Percentiles rank a stretch among this genome's conserved stretches.
These are phyloP conservation scores for Malus hybrid DNA, from an alignment of 331 rosid species.

Conservation along the genomic window DNA sequence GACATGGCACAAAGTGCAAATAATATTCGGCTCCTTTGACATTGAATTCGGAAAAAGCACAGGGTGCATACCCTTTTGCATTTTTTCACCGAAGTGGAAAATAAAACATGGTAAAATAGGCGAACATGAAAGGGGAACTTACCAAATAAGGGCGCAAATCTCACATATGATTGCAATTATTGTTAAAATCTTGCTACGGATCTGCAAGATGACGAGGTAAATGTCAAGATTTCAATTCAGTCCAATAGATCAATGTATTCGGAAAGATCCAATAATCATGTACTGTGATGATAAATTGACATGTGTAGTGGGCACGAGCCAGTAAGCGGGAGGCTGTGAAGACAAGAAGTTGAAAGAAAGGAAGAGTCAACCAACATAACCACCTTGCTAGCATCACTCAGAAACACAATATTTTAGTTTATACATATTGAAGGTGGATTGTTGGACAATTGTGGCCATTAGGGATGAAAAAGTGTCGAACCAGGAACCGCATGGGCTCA, in stretches of 20 bases:
- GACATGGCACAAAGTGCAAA: neutral
- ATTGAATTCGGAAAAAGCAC: neutral
- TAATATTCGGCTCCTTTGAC: neutral
- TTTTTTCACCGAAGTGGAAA: neutral
- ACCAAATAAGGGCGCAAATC: conserved; percentile 86
- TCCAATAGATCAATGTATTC: neutral
- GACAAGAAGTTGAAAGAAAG: neutral
- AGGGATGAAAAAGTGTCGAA: neutral
- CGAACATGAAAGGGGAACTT: conserved; percentile 16
- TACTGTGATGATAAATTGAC: neutral
- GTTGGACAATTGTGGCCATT: neutral
- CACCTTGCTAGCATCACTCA: neutral
- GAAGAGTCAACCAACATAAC: neutral
- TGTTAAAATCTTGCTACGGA: conserved; percentile 73
- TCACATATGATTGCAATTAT: conserved; percentile 68
- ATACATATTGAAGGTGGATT: neutral
- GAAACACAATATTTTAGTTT: neutral
- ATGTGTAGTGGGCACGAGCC: neutral
- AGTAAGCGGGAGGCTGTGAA: neutral
- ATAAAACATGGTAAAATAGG: neutral
- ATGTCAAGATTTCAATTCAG: neutral
- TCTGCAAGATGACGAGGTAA: conserved; percentile 35
- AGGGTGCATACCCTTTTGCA: neutral
- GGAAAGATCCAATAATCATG: neutral
- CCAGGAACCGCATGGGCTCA: neutral